Base-by-base conservation (phyloP, 129 eudicot genomes). In the Artemisia tridentata region DNA sequence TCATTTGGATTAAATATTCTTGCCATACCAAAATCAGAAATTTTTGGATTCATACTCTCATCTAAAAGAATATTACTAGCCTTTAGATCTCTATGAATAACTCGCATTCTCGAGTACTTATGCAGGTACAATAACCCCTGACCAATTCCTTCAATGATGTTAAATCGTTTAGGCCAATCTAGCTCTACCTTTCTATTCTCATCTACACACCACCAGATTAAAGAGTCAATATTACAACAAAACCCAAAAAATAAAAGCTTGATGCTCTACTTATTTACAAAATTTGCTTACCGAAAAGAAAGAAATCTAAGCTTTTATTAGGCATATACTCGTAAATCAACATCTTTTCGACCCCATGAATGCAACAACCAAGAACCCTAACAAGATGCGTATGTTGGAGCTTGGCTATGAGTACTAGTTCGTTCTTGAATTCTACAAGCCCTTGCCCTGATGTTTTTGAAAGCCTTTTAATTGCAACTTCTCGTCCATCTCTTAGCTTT, bases 271-370 rank as follows among this genome's bases (percentile, higher is more conserved):
- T 48, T 48, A 10, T 12, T 10, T 15, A 49, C 12, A 4, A 2
- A 9, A 0, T 10, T 49, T 49, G 14, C 53, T 4, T 71, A 81
- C 85, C 81, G 43, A 81, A 81, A 25, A 81, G 55, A 67, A 81
- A 81, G 27, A 47, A 72, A 9, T 81, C 85, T 64, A 81, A 55
- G 49, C 81, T 70, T 53, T 65, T 52, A 68, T 75, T 80, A 18
- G 75, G 83, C 83, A 80, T 58, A 73, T 80, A 80, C 59, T 80
- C 80, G 2, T 80, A 80, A 10, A 80, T 53, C 64, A 80, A 62
- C 71, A 80, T 73, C 59, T 80, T 73, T 58, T 80, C 83, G 5
- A 73, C 69, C 16, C 16, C 52, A 10, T 80, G 56, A 60, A 68
- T 68, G 66, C 83, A 80, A 38, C 34, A 80, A 20, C 83, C 83